Percentiles rank a stretch among this genome's conserved stretches.
These are phyloP conservation scores for Yueomyces sp. DNA, from an alignment of 805 yeast genomes.

Conservation along the genomic window DNA sequence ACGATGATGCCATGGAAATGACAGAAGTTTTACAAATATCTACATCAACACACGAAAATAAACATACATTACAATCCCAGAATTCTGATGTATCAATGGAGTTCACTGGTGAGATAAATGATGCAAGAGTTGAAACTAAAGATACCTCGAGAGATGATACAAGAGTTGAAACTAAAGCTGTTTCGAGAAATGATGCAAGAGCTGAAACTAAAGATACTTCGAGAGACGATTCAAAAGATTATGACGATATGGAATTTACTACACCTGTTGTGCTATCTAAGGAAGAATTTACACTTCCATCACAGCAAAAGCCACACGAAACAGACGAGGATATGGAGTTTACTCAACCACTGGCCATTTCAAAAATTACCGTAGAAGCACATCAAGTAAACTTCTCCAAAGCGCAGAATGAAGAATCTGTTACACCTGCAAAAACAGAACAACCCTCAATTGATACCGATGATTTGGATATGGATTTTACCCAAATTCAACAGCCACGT, in stretches of 20 bases:
- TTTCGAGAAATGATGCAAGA: constrained; percentile 1
- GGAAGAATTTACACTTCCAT: neutral
- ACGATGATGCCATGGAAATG: constrained; percentile 6
- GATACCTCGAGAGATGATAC: neutral
- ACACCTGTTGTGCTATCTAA: too few relatives aligned
- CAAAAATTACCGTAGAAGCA: neutral
- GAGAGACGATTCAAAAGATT: neutral
- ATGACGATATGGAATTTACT: neutral
- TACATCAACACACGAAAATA: neutral
- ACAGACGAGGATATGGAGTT: constrained; percentile 4
- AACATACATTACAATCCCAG: neutral
- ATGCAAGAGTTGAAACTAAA: neutral
- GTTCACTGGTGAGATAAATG: constrained; percentile 4
- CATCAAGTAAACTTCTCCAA: too few relatives aligned
- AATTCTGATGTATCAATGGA: constrained; percentile 6
- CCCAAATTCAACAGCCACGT: neutral
- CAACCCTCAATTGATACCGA: too few relatives aligned
- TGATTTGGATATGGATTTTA: constrained; percentile 1
- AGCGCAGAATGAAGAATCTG: too few relatives aligned
- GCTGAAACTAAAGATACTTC: neutral
- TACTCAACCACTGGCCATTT: constrained; percentile 2
- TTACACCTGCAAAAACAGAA: too few relatives aligned
- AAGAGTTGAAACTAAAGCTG: neutral
- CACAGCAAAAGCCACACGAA: neutral
- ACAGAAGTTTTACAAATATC: constrained; percentile 1